Evolutionary conservation across 2,329 filamentous ascomycete species (phyloP), one percentile per base, ranked within the genome.

Genomic region (Ambrosiella beaveri): DNA sequence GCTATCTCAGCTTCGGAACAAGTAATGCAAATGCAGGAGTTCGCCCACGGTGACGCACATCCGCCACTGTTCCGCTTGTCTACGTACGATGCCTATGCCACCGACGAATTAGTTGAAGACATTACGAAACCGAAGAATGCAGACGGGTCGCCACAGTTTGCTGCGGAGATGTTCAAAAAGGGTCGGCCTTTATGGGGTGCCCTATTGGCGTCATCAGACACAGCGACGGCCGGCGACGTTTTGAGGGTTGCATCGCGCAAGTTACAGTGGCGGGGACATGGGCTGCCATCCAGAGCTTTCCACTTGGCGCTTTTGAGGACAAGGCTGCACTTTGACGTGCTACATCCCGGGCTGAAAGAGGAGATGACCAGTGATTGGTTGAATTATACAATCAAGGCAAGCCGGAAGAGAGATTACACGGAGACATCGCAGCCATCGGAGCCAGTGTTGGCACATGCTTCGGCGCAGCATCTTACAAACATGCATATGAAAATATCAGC

Each of bases 101-200:
- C 19, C 27, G 8, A 38, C 15, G 36, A 15, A 12, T n/a, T 40
- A 3, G 12, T 19, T 15, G 2, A 17, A 8, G 36, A 40, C 39
- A 45, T 27, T 27, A 27, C 3, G 27, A 55, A 12, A 36, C 9
- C 39, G 17, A 54, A 37, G 35, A 50, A 49, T 7, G 19, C 52
- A 12, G 54, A 59, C 36, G 58, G 45, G 12, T 44, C 54, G n/a
- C 13, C 54, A 8, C 17, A 36, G 3, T 57, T 35, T 3, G 49
- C 50, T 1, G 13, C 17, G 4, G 45, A 54, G 7, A 17, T 60
- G 11, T 57, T 60, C 38, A 37, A 56, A 17, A 51, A 60, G 45
- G 59, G 59, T 13, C 56, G 59, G 9, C 59, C 59, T 13, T 40
- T 60, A 15, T 60, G 59, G 59, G 59, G 59, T 9, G 56, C 59